These are phyloP conservation scores for Dothiorella sarmentorum DNA, from an alignment of 2,329 filamentous ascomycete species.

Conservation along the genomic window DNA sequence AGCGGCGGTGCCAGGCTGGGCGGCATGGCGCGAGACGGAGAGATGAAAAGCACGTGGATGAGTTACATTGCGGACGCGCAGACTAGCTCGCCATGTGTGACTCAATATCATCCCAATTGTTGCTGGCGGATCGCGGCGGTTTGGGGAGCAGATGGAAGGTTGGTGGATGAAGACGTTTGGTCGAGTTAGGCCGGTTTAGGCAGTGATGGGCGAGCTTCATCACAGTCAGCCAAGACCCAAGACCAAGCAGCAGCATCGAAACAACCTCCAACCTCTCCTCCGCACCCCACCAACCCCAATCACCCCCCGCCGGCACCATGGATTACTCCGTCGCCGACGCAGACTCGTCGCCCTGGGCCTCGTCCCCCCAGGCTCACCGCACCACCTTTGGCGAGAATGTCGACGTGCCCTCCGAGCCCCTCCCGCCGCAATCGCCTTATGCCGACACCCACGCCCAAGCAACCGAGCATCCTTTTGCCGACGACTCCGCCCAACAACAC, in stretches of 20 bases:
- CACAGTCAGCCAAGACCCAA: constrained; percentile 3
- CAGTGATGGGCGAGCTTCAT: constrained; percentile 5
- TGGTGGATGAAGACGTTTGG: constrained; percentile 4
- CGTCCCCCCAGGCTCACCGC: constrained; percentile 53
- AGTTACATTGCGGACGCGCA: constrained; percentile 5
- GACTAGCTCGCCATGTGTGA: constrained; percentile 11
- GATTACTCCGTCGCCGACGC: constrained; percentile 59
- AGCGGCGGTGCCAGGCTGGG: constrained; percentile 21
- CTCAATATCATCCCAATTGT: neutral
- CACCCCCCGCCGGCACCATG: constrained; percentile 44
- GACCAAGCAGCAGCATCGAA: constrained; percentile 1
- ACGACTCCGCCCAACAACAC: constrained; percentile 9
- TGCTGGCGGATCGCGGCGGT: neutral
- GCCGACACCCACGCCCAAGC: constrained; percentile 22
- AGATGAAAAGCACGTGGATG: neutral
- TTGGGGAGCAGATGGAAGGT: neutral
- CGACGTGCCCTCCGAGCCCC: constrained; percentile 40
- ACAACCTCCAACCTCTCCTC: neutral
- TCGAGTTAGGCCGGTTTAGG: constrained; percentile 2
- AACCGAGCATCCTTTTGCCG: constrained; percentile 17
- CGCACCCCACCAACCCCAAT: constrained; percentile 7
- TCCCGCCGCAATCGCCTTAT: constrained; percentile 40
- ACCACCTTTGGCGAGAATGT: constrained; percentile 44
- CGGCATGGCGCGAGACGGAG: neutral
- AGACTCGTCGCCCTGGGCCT: constrained; percentile 63